Evolutionary conservation across 2,329 filamentous ascomycete genomes (phyloP).

Genomic region (Reticulascus tulasneorum): DNA sequence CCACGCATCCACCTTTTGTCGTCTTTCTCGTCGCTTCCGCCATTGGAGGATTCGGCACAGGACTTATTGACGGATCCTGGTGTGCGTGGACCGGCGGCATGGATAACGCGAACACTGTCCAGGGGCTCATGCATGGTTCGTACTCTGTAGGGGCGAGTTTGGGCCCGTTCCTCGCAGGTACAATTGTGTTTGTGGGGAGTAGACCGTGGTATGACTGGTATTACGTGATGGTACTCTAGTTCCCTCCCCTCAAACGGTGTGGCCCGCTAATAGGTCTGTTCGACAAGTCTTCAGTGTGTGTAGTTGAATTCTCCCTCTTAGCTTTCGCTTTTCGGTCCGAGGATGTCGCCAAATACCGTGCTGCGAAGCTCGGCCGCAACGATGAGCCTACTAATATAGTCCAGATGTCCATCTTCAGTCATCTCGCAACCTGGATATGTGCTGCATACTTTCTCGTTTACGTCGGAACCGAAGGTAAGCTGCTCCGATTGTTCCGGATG

Average conservation of each 20-base stretch:
- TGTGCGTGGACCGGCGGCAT: conserved; percentile 40
- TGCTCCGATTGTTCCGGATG: no score
- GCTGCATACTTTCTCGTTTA: conserved; percentile 39
- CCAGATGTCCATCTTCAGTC: conserved; percentile 22
- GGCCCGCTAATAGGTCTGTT: neutral
- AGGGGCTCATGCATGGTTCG: conserved; percentile 67
- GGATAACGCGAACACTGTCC: conserved; percentile 42
- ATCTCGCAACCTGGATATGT: conserved; percentile 34
- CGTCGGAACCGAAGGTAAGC: conserved; percentile 39
- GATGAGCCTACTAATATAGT: neutral
- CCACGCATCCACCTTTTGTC: conserved; percentile 65
- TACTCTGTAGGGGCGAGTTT: conserved; percentile 71
- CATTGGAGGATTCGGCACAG: conserved; percentile 38
- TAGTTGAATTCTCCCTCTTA: conserved; percentile 50
- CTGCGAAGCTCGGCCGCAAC: conserved; percentile 29
- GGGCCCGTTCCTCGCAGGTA: conserved; percentile 65
- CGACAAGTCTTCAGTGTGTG: conserved; percentile 41
- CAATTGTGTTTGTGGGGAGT: conserved; percentile 60
- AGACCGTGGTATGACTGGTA: conserved; percentile 71
- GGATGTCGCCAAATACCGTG: conserved; percentile 53
- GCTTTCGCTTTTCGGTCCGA: conserved; percentile 59
- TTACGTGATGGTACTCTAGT: conserved; percentile 66
- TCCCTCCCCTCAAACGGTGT: fast-evolving
- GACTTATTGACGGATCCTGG: conserved; percentile 38
- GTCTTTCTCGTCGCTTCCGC: conserved; percentile 61